These are phyloP conservation scores for Hymenoscyphus infarciens DNA, from an alignment of 2,329 filamentous ascomycete genomes.

Conservation along the genomic window DNA sequence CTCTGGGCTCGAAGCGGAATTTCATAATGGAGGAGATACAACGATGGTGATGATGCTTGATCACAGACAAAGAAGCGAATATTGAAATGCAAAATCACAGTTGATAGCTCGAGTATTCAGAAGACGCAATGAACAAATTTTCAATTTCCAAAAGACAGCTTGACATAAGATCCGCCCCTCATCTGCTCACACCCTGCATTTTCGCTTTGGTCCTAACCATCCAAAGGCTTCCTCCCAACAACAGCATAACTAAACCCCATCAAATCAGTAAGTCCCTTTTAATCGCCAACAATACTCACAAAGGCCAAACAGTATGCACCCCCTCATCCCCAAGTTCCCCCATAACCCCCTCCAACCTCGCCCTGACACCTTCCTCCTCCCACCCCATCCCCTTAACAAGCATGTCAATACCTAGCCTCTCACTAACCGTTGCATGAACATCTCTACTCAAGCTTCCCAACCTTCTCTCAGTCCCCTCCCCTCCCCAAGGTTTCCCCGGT, in stretches of 20 bases:
- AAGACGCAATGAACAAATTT: too few relatives aligned
- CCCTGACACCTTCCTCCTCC: not conserved
- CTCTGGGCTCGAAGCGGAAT: too few relatives aligned
- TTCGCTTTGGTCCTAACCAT: not conserved
- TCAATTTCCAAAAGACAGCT: too few relatives aligned
- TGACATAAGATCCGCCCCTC: too few relatives aligned
- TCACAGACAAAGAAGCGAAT: too few relatives aligned
- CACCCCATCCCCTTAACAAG: not conserved
- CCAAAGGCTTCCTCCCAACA: not conserved
- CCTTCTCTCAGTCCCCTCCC: not conserved
- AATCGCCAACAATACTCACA: not conserved
- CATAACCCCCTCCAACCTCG: not conserved
- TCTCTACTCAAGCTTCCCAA: not conserved
- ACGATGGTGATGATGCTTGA: too few relatives aligned
- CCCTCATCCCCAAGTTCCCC: not conserved
- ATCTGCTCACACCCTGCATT: not conserved
- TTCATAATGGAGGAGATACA: too few relatives aligned
- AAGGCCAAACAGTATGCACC: not conserved
- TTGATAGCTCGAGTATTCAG: too few relatives aligned
- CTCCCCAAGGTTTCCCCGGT: not conserved
- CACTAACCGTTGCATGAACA: not conserved
- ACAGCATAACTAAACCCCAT: not conserved
- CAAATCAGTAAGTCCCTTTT: not conserved
- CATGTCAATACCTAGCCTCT: not conserved
- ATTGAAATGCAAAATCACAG: too few relatives aligned